Percentiles rank a stretch among this genome's conserved stretches.
These are phyloP conservation scores for Gossypium thurberi DNA, from an alignment of 345 rosid species.

Conservation along the genomic window DNA sequence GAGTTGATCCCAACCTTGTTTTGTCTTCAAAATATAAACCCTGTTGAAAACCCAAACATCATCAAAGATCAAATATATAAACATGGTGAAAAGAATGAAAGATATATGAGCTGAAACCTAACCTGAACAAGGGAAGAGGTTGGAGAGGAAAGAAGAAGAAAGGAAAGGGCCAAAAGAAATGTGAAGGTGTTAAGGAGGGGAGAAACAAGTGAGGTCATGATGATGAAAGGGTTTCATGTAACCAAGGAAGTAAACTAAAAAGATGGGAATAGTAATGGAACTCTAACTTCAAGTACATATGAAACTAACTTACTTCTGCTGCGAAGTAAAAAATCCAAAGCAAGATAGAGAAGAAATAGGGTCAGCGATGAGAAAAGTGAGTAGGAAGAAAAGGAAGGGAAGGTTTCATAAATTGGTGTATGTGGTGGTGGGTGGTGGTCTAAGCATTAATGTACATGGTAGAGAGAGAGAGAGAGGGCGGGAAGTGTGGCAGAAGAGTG, in stretches of 20 bases:
- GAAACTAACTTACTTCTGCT: no score
- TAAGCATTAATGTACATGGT: not conserved
- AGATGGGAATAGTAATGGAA: no score
- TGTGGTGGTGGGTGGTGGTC: not conserved
- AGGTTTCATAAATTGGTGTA: slow-evolving; percentile 15
- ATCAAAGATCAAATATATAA: not conserved
- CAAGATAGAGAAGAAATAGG: no score
- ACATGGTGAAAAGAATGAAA: not conserved
- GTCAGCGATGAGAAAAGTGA: not conserved
- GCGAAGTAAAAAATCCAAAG: no score
- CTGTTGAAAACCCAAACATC: slow-evolving; percentile 20
- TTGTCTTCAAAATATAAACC: slow-evolving; percentile 47
- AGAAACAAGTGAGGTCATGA: slow-evolving; percentile 18
- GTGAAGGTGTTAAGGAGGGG: no score
- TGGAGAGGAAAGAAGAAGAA: slow-evolving; percentile 15
- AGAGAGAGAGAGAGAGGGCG: not conserved
- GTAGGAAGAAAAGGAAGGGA: not conserved
- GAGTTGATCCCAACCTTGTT: slow-evolving; percentile 78
- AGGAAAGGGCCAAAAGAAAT: not conserved
- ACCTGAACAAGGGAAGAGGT: slow-evolving; percentile 27
- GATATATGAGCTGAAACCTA: not conserved
- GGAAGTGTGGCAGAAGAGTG: slow-evolving; percentile 21
- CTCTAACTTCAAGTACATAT: no score
- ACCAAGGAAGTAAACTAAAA: not conserved
- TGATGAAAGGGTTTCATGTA: slow-evolving; percentile 10